These are phyloP conservation scores for Lepidium africanum DNA, from an alignment of 345 rosid genomes.

Conservation along the genomic window DNA sequence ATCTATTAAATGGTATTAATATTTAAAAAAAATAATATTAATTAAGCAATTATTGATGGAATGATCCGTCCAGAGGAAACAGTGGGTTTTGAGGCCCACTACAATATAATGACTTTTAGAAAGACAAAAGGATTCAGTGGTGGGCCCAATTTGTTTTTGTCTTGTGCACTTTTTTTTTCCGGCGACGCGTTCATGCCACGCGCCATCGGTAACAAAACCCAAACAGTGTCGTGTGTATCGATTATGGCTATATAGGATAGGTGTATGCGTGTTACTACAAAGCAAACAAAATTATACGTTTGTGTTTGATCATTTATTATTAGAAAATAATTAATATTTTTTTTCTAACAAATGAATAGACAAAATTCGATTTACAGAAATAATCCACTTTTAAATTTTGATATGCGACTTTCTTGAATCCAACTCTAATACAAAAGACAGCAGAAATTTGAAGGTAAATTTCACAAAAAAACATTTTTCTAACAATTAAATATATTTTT, in stretches of 20 bases:
- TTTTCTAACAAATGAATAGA: no score
- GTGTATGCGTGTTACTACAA: slow-evolving; percentile 17
- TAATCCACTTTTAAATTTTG: no score
- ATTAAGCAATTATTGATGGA: not conserved
- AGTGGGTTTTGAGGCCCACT: slow-evolving; percentile 28
- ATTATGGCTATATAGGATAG: not conserved
- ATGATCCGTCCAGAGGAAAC: not conserved
- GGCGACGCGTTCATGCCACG: slow-evolving; percentile 6
- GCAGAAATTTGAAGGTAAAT: no score
- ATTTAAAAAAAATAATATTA: no score
- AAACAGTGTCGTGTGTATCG: slow-evolving; percentile 1
- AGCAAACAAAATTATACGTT: not conserved
- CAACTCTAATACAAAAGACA: no score
- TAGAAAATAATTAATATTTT: no score
- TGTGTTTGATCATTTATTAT: not conserved
- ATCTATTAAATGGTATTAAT: not conserved
- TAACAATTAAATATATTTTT: no score
- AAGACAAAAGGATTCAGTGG: slow-evolving; percentile 17
- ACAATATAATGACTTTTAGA: not conserved
- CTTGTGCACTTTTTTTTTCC: not conserved
- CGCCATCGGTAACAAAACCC: slow-evolving; percentile 1
- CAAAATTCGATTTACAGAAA: no score
- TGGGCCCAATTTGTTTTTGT: slow-evolving; percentile 2
- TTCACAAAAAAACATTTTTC: no score
- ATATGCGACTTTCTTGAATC: no score